Percentiles rank a stretch among this genome's conserved stretches.
These are phyloP conservation scores for Pulveroboletus sp. DNA, from an alignment of 768 basidiomycete genomes.

Conservation along the genomic window DNA sequence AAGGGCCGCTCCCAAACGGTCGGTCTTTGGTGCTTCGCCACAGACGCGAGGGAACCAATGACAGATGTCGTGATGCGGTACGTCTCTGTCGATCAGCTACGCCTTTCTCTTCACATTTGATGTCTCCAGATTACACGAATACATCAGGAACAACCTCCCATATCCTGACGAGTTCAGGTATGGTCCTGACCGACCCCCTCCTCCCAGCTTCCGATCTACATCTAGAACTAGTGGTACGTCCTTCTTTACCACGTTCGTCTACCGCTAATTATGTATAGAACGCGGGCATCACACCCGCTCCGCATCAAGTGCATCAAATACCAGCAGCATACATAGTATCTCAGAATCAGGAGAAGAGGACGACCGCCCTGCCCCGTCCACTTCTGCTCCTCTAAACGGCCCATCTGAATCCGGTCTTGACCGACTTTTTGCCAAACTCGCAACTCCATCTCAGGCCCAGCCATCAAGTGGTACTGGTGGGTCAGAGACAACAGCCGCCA, in stretches of 20 bases:
- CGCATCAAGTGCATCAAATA: conserved; percentile 32
- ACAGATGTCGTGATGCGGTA: conserved; percentile 70
- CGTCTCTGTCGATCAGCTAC: conserved; percentile 14
- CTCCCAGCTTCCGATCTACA: conserved; percentile 44
- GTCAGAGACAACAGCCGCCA: conserved; percentile 36
- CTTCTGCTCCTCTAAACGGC: conserved; percentile 12
- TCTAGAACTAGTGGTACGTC: conserved; percentile 30
- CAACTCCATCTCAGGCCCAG: conserved; percentile 16
- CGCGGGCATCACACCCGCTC: conserved; percentile 27
- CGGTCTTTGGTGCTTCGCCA: conserved; percentile 74
- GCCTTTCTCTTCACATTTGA: neutral
- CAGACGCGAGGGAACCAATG: conserved; percentile 68
- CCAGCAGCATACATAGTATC: conserved; percentile 35
- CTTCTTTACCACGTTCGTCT: neutral
- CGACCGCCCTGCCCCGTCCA: conserved; percentile 9
- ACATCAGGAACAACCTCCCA: conserved; percentile 59
- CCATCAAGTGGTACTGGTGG: conserved; percentile 23
- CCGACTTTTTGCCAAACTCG: conserved; percentile 42
- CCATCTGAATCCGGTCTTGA: conserved; percentile 44
- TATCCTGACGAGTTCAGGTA: conserved; percentile 75
- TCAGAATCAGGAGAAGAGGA: conserved; percentile 31
- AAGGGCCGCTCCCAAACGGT: conserved; percentile 60
- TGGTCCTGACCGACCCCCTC: conserved; percentile 64
- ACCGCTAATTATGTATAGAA: conserved; percentile 19
- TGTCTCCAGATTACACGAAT: conserved; percentile 54